Base-by-base conservation (phyloP, 192 early-diverging fungal species). In the Oehlia diaphana region DNA sequence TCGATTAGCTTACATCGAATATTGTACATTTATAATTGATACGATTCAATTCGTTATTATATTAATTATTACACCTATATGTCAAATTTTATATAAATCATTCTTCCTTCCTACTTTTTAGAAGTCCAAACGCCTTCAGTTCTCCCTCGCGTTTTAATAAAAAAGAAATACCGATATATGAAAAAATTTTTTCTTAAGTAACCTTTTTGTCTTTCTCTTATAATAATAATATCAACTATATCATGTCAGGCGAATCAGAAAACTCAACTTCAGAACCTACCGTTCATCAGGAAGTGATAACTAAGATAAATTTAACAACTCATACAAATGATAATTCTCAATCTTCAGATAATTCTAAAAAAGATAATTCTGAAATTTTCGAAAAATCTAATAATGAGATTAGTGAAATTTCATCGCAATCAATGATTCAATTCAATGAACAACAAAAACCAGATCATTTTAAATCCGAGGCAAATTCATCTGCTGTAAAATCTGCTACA, bases 391-490 rank as follows among this genome's bases (percentile, higher is more conserved):
- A 35, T 35, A 50, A 21, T 58, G 50, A 58, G 5, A 16, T 58
- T 21, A 47, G 10, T 1, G 16, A 47, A 64, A 12, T 26, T 12
- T 4, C 58, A 19, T 13, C 75, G 3, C 39, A 81, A 21, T 19
- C 19, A 67, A 85, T 74, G 44, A 68, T 82, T 28, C 82, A 81
- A 78, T 82, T 83, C 72, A 62, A 53, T 19, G 82, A 82, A 63
- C 78, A 79, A 31, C 42, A 82, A 42, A 81, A 83, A 71, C 76
- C 82, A 72, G 79, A 82, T 2, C 76, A 82, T 73, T 9, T 47
- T 9, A 80, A 81, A 26, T 66, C 31, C 23, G 53, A 39, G 26
- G 47, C 65, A 28, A 66, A 39, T 69, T 63, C 23, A 26, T 4
- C 69, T 28, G 49, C 49, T 9, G 47, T 64, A 61, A 13, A 62